Evolutionary conservation across 192 early-diverging fungal species (phyloP).

Genomic region (Backusella mclennaniae): DNA sequence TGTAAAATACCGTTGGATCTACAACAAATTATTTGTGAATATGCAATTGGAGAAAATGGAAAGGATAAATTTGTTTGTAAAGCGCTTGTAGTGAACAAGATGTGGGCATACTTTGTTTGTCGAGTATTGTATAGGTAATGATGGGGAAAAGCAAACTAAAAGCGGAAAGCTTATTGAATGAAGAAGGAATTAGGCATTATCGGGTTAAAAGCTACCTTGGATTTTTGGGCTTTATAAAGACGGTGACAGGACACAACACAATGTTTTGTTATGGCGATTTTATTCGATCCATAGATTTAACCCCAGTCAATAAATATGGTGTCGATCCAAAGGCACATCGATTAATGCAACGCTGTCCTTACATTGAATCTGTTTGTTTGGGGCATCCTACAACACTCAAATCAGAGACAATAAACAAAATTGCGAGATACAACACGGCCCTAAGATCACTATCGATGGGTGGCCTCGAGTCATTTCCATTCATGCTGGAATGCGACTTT

Average conservation of each 20-base stretch:
- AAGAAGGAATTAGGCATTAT: background rate
- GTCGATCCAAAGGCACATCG: background rate
- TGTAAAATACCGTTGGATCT: background rate
- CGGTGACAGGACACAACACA: background rate
- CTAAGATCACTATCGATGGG: background rate
- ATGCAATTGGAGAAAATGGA: background rate
- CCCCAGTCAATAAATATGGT: background rate
- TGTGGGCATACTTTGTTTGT: background rate
- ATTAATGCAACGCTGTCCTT: background rate
- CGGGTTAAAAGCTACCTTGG: background rate
- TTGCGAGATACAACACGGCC: background rate
- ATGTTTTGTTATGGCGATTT: background rate
- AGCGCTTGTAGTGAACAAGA: background rate
- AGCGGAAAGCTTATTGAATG: too few relatives aligned
- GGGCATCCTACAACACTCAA: background rate
- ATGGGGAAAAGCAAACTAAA: too few relatives aligned
- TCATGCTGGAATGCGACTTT: background rate
- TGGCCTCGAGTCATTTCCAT: background rate
- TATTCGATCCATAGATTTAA: background rate
- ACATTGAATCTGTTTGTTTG: background rate
- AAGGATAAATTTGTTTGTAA: background rate
- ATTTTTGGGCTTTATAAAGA: background rate
- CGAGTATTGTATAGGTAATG: background rate
- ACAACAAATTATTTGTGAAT: constrained; percentile 3
- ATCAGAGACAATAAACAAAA: background rate